phyloP scores from a whole-genome alignment of 306 rosid species.

The Prunus persica region DNA sequence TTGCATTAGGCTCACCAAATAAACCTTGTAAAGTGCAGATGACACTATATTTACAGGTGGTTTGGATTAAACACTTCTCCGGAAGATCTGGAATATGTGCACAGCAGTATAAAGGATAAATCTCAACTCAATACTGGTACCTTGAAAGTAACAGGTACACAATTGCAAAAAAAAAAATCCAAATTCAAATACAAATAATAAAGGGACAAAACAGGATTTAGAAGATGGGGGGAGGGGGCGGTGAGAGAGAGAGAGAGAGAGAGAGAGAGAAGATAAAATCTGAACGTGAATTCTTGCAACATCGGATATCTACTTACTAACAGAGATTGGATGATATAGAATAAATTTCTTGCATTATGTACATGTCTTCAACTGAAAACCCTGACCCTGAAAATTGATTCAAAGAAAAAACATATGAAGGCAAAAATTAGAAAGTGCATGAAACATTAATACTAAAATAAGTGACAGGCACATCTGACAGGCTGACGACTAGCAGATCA shows the following conservation, averaged over 20 bases:
- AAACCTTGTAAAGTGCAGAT: constrained; percentile 9
- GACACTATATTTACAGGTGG: constrained; percentile 14
- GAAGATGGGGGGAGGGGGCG: not conserved
- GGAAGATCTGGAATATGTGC: constrained; percentile 16
- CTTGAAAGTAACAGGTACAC: constrained; percentile 8
- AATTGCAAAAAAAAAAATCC: constrained; percentile 12
- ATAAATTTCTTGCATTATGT: constrained; percentile 3
- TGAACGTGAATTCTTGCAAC: not conserved
- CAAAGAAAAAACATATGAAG: not conserved
- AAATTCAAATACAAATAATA: not conserved
- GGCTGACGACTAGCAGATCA: not conserved
- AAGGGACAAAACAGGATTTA: not conserved
- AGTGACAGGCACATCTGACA: not conserved
- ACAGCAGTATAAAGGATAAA: constrained; percentile 1
- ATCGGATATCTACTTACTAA: not conserved
- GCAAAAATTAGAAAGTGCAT: not conserved
- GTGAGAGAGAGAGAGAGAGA: not conserved
- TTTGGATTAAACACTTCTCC: constrained; percentile 23
- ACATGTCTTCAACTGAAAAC: constrained; percentile 6
- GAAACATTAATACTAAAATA: not conserved
- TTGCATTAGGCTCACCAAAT: constrained; percentile 59
- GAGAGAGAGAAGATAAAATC: not conserved
- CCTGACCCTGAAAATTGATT: not conserved
- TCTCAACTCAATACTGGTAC: constrained; percentile 14
- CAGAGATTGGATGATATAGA: not conserved